phyloP scores from a whole-genome alignment of 176 grass and related monocot species.

The Aegilops speltoides region DNA sequence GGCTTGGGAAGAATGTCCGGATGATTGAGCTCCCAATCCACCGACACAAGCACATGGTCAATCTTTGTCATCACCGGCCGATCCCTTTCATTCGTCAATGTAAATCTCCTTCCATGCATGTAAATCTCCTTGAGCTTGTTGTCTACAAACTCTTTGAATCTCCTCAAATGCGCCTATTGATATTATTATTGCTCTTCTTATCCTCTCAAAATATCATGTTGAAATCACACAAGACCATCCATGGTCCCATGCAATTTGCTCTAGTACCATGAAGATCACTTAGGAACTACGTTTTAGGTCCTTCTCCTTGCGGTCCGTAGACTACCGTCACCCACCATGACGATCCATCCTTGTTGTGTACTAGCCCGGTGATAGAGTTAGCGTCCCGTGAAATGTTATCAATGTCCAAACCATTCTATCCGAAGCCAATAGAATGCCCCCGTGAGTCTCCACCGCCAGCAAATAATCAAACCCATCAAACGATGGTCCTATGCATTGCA shows the following conservation, averaged over 20 bases:
- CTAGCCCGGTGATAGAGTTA: background rate
- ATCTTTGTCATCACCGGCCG: background rate
- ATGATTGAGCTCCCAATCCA: background rate
- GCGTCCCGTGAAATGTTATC: background rate
- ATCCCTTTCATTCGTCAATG: background rate
- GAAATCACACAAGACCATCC: background rate
- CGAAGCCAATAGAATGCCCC: background rate
- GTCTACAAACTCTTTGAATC: background rate
- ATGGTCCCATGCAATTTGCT: background rate
- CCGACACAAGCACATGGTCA: background rate
- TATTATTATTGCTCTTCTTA: background rate
- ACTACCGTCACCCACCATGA: background rate
- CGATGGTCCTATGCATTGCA: background rate
- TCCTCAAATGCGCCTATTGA: background rate
- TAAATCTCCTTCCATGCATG: background rate
- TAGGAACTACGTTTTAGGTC: background rate
- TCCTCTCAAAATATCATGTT: background rate
- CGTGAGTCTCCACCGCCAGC: background rate
- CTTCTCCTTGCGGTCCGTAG: background rate
- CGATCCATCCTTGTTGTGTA: accelerated
- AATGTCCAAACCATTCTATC: background rate
- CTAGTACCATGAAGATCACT: background rate
- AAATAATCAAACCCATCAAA: background rate
- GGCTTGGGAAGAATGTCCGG: background rate
- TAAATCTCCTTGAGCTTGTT: background rate